Evolutionary conservation across 495 filamentous ascomycete species (phyloP), one percentile per base, ranked within the genome.

Genomic region (Massariosphaeria phaeospora): DNA sequence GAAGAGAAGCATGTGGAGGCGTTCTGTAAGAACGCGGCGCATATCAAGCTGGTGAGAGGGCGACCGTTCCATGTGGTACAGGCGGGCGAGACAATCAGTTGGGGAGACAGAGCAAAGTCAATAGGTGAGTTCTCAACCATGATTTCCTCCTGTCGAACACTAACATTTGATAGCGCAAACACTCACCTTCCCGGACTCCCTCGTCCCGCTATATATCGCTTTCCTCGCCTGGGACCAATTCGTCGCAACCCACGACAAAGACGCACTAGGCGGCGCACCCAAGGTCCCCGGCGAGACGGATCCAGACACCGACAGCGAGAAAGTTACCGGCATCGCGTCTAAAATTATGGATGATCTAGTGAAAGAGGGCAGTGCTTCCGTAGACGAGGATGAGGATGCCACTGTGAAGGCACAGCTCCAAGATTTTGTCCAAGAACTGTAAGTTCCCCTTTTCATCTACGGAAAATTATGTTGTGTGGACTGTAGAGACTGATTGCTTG

Each of bases 1-100:
- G 73, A 82, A 35, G 79, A 83, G 39, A 81, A 81, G 47, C 89
- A 95, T 63, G 84, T 99, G 42, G 90, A 95, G 57, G 77, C 84
- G 20, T 99, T 96, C 70, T 96, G 93, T 79, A 96, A 94, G 71
- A 90, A 93, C 52, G 88, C 94, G 44, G 88, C 88, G 49, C 91
- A 91, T 66, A 87, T 97, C 62, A 93, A 93, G 71, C 76, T 95
- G 31, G 85, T 97, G 30, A 79, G 80, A 18, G 85, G 84, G 17
- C 70, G 80, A 1, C 69, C 75, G 1, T 70, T 88, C 0, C 73
- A 74, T 23, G 62, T 79, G 24, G 62, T 63, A 2, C 57, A 55
- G 23, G 48, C 73, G 25, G 69, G 66, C 7, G 67, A 75, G 33
- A 55, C 48, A 0, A 29, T 65, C 17, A 52, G 61, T 24, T 72